Evolutionary conservation across 306 rosid genomes (phyloP), one percentile per base, ranked within the genome.

Genomic region (Gleditsia sinensis): DNA sequence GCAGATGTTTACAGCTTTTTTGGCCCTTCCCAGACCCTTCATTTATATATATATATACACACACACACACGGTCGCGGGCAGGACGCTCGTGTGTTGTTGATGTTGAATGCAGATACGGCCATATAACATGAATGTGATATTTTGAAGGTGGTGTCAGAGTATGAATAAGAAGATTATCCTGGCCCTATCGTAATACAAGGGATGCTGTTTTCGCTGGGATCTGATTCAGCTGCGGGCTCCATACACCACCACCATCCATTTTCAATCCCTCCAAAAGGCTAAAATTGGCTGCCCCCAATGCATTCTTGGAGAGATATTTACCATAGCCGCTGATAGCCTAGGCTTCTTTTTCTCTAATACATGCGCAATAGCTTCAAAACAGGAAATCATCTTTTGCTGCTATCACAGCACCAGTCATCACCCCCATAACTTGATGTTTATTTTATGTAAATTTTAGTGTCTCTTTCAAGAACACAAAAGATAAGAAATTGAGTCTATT

Each of bases 261-360:
- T 67, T 45, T 46, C 81, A 79, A 75, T 88, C 87, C 78, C 25
- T 83, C 85, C 90, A 87, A 83, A 83, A 83, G 79, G 78, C 88
- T 66, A 25, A 81, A 70, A 75, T 83, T 89, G 88, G 86, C 76
- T 80, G 72, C 75, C 61, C 61, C 25, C n/a, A n/a, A 62, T 81
- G 54, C 34, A 89, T 85, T 83, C 87, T 89, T 89, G 85, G 84
- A 70, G 81, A 70, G 86, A 80, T 79, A 73, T n/a, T n/a, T 51
- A 58, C 20, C 28, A 27, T 37, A 45, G 7, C n/a, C n/a, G n/a
- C n/a, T n/a, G n/a, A n/a, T n/a, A n/a, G n/a, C n/a, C n/a, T n/a
- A n/a, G n/a, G n/a, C n/a, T n/a, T n/a, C n/a, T n/a, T n/a, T n/a
- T n/a, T n/a, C n/a, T n/a, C n/a, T n/a, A n/a, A n/a, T n/a, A n/a